These are phyloP conservation scores for Paracorniculantispora psalliotae DNA, from an alignment of 2,329 filamentous ascomycete species.

Conservation along the genomic window DNA sequence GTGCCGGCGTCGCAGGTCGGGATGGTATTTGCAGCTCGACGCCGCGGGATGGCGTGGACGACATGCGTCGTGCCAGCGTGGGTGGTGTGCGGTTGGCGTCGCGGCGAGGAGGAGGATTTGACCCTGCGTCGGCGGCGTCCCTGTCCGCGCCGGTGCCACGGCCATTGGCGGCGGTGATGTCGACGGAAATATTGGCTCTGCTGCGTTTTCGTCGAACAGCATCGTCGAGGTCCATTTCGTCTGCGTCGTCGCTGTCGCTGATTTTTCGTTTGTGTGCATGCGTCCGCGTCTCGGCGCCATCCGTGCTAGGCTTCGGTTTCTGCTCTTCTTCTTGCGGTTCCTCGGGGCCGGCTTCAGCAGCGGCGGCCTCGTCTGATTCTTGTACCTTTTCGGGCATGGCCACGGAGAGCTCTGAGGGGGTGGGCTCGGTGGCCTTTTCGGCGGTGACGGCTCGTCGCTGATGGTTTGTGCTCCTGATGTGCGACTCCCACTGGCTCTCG, in stretches of 20 bases:
- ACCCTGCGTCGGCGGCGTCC: conserved; percentile 14
- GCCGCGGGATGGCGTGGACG: conserved; percentile 48
- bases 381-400: not conserved
- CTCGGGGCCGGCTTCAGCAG: not conserved
- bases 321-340: conserved; percentile 8
- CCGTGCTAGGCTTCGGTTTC: conserved; percentile 15
- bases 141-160: conserved; percentile 9
- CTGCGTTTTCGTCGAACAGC: conserved; percentile 41
- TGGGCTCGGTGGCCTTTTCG: conserved; percentile 10
- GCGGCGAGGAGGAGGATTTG: conserved; percentile 14
- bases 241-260: conserved; percentile 26
- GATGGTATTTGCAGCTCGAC: conserved; percentile 61
- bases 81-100: conserved; percentile 36
- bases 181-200: conserved; percentile 30
- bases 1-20: conserved; percentile 55
- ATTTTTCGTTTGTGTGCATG: conserved; percentile 28
- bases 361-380: conserved; percentile 19
- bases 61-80: conserved; percentile 41
- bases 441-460: conserved; percentile 25
- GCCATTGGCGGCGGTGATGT: conserved; percentile 12
- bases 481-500: conserved; percentile 62
- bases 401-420: not conserved
- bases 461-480: conserved; percentile 47
- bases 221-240: conserved; percentile 32
- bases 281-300: conserved; percentile 15